Evolutionary conservation across 176 grass and related monocot species (phyloP), one percentile per base, ranked within the genome.

Genomic region (Ensete glaucum): DNA sequence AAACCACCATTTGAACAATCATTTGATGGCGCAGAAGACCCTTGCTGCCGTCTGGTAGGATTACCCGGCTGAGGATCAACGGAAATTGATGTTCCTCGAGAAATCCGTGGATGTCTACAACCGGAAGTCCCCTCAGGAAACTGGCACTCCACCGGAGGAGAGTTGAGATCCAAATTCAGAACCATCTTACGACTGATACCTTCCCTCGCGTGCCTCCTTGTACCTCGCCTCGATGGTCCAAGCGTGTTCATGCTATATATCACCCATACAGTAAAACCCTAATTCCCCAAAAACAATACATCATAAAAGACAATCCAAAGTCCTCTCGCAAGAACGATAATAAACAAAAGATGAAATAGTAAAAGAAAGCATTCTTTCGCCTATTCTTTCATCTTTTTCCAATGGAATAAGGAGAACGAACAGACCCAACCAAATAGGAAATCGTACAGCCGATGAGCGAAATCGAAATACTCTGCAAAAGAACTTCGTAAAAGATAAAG

Each of bases 151-250:
- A 50, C 43, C 17, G 67, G 67, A 51, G 48, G 67, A 52, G 20
- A 70, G 67, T 70, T 70, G 67, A 70, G 48, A 19, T 70, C 67
- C 21, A 70, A 1, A 70, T 70, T 19, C 9, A 20, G 19, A 70
- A 21, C 67, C 67, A 70, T 51, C 67, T 51, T 50, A 2, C 43
- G 17, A 50, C 6, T 9, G 17, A 50, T 21, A 50, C 67, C 20
- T 51, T 70, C 29, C 17, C 15, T 16, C 17, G 48, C 15, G 67
- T 51, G 67, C 67, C 48, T 50, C 29, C 20, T 70, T 9, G 43
- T 20, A 20, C 5, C 67, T 70, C 48, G 2, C 17, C 43, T 50
- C 0, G 48, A 19, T 9, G 48, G 51, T 20, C n/a, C 43, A 70
- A 50, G 48, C 43, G 50, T 51, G 66, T 5, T 69, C 29, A 69